Conservation (phyloP, 169 alveolate genomes). For the Cryptosporidium bovis region DNA sequence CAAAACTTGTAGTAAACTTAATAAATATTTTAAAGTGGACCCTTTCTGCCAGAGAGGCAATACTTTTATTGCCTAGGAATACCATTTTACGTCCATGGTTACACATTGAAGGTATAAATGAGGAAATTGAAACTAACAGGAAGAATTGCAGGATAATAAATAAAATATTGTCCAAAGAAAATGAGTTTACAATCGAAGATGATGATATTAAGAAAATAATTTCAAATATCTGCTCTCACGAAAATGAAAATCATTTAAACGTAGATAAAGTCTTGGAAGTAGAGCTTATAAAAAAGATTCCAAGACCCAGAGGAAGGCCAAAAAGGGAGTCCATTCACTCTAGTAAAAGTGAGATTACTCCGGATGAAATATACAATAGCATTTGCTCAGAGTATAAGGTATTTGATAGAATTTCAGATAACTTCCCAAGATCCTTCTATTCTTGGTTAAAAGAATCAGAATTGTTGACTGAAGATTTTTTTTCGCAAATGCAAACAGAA, state of each 20-base stretch:
- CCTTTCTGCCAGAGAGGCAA: constrained; percentile 64
- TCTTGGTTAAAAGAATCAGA: constrained; percentile 14
- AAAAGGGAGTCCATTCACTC: constrained; percentile 15
- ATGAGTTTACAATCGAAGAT: background rate
- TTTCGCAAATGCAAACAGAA: background rate
- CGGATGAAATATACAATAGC: constrained; percentile 29
- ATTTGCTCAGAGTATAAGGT: constrained; percentile 36
- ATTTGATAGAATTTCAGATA: background rate
- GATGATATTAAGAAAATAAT: constrained; percentile 9
- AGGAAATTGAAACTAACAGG: background rate
- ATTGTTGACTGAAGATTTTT: too few relatives aligned
- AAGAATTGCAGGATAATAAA: constrained; percentile 17
- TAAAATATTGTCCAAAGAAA: background rate
- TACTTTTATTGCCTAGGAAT: constrained; percentile 50
- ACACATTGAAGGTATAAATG: constrained; percentile 39
- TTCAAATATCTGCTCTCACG: constrained; percentile 3
- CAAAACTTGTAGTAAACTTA: constrained; percentile 49
- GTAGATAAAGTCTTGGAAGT: background rate
- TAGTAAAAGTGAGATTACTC: background rate
- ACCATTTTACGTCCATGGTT: constrained; percentile 58
- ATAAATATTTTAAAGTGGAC: constrained; percentile 34
- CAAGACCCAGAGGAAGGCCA: constrained; percentile 75
- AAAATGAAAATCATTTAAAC: constrained; percentile 8
- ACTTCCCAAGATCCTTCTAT: constrained; percentile 63
- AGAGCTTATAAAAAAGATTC: constrained; percentile 6